Base-by-base conservation (phyloP, 768 basidiomycete species). In the Naganishia onofrii region DNA sequence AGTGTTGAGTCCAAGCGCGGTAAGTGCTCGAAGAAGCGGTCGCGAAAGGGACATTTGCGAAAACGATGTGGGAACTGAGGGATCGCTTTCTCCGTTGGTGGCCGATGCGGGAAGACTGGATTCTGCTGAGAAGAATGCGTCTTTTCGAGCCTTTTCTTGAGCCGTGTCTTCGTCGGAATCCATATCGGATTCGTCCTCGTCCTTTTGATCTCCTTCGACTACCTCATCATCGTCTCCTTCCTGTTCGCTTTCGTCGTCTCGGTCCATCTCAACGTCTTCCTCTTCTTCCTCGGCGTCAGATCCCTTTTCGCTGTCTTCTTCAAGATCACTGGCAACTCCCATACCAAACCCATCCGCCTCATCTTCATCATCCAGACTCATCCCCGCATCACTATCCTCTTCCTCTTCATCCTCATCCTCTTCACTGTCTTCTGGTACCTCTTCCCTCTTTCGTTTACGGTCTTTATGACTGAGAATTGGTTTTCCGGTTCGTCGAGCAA, bases 11-110 rank as follows among this genome's bases (percentile, higher is more conserved):
- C 87, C 76, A 19, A 98, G 84, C 8, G 88, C 84, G n/a, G 90
- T 89, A 58, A 98, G 83, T 17, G 94, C 90, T 76, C 93, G 95
- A 64, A 96, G 85, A 54, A 98, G 85, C 0, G 93, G 96, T 32
- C 96, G 90, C 0, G 96, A 97, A 32, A 99, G 85, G 79, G 94
- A 95, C 92, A 96, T 93, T 10, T 89, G 87, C 44, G 92, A 82
- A 83, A 96, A 96, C 19, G 94, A 92, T 42, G 75, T 71, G 1
- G 80, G 78, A n/a, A 86, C 79, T 75, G 91, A 88, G n/a, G 82
- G 77, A 73, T 87, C 84, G 53, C 84, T 78, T 52, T 56, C 70
- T 32, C 51, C 42, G 53, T 23, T 28, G 28, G 34, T 64, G 10
- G 70, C 64, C 1, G 67, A 58, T 21, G 81, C 77, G 51, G 83